These are phyloP conservation scores for Rhizopogon vinicolor DNA, from an alignment of 768 basidiomycete species.

Conservation along the genomic window DNA sequence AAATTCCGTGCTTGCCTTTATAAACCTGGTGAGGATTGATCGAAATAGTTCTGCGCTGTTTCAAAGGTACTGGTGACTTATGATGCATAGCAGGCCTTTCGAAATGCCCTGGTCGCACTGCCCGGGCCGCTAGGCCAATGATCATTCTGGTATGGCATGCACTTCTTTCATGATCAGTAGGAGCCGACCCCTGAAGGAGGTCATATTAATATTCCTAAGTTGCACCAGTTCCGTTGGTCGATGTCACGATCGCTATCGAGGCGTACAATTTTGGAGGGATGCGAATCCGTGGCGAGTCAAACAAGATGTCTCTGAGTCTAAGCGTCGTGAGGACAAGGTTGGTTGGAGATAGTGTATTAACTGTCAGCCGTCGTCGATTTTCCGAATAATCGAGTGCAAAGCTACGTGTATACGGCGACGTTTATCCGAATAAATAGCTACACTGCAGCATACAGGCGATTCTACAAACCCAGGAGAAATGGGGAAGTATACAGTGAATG, in stretches of 20 bases:
- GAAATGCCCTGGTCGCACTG: too few relatives aligned
- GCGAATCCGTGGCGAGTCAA: not conserved
- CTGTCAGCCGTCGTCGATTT: not conserved
- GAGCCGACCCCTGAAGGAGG: too few relatives aligned
- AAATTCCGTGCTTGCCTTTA: too few relatives aligned
- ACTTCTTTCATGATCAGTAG: too few relatives aligned
- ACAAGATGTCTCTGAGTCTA: not conserved
- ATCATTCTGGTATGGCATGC: too few relatives aligned
- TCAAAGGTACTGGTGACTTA: too few relatives aligned
- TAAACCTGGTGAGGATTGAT: too few relatives aligned
- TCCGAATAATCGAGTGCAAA: not conserved
- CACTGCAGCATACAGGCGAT: constrained; percentile 10
- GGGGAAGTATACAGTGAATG: not conserved
- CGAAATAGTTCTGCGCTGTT: too few relatives aligned
- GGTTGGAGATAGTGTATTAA: not conserved
- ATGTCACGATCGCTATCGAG: not conserved
- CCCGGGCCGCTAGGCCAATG: too few relatives aligned
- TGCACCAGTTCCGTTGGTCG: not conserved
- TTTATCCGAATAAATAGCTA: not conserved
- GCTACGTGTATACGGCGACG: not conserved
- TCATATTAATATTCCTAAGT: not conserved
- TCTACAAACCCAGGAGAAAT: not conserved
- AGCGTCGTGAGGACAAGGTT: not conserved
- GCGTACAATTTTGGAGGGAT: not conserved
- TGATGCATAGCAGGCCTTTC: too few relatives aligned